A percentile compares a stretch with the other conserved stretches of the same genome.
Evolutionary conservation across 2,329 filamentous ascomycete genomes (phyloP).

Genomic region (Nemania sp.): DNA sequence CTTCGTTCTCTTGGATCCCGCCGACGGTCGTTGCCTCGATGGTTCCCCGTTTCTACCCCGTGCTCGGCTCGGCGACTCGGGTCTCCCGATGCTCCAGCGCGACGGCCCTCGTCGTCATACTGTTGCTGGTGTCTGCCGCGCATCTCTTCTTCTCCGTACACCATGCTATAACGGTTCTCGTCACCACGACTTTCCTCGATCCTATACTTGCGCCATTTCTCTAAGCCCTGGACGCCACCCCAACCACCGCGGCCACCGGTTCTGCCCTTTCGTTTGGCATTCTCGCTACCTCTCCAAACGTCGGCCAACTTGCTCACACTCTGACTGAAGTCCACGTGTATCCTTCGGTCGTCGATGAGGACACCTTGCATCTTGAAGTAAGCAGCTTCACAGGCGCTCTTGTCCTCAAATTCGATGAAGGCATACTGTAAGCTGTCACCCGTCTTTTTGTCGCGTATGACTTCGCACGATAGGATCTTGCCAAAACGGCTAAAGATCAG

Average conservation of each 20-base stretch:
- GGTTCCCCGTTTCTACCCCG: slow-evolving; percentile 10
- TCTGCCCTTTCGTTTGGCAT: slow-evolving; percentile 69
- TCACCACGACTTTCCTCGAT: slow-evolving; percentile 58
- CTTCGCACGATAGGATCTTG: slow-evolving; percentile 91
- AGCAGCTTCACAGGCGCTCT: slow-evolving; percentile 88
- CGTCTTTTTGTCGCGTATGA: slow-evolving; percentile 91
- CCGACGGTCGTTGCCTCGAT: slow-evolving; percentile 36
- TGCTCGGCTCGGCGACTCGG: slow-evolving; percentile 18
- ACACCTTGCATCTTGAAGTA: slow-evolving; percentile 99
- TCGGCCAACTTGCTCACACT: slow-evolving; percentile 88
- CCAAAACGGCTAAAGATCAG: slow-evolving; percentile 97
- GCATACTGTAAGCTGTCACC: slow-evolving; percentile 96
- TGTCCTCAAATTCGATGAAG: slow-evolving; percentile 95
- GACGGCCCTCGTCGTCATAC: slow-evolving; percentile 39
- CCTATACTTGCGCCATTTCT: slow-evolving; percentile 89
- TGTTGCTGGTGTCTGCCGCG: slow-evolving; percentile 53
- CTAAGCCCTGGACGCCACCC: slow-evolving; percentile 84
- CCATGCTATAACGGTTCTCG: slow-evolving; percentile 69
- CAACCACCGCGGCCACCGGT: slow-evolving; percentile 70
- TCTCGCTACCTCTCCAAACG: slow-evolving; percentile 84
- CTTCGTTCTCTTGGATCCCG: slow-evolving; percentile 27
- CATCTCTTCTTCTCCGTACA: slow-evolving; percentile 77
- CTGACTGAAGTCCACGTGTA: slow-evolving; percentile 98
- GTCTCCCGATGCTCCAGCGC: slow-evolving; percentile 34
- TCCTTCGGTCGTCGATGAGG: slow-evolving; percentile 93